Evolutionary conservation across 352 stramenopile genomes (phyloP), one percentile per base, ranked within the genome.

Genomic region (Pythium chondricola): DNA sequence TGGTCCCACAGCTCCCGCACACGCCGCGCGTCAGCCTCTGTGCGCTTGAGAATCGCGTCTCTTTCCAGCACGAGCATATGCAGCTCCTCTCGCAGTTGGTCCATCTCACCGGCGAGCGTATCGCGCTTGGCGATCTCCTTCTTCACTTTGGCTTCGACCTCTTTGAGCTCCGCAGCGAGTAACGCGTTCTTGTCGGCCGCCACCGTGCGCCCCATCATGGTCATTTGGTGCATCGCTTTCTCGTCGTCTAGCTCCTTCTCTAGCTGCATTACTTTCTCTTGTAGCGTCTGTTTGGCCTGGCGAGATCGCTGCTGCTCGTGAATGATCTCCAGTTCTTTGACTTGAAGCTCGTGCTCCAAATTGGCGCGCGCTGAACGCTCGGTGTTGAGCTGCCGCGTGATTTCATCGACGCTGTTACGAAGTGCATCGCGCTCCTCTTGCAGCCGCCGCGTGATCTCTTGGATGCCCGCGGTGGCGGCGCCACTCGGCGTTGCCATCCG

Each of bases 1-100:
- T 90, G 75, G 39, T 84, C 71, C 76, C 78, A 90, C 17, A 93
- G 57, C 47, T 85, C 73, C n/a, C 78, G 63, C 41, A 93, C 68
- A 25, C 78, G 71, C 48, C 70, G 75, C 0, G 81, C 81, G 29
- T 90, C 78, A 13, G 59, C 74, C 55, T 93, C 76, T 11, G 78
- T 93, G 26, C 70, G 63, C 56, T 82, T 63, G 7, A 90, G 61
- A 24, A 90, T 64, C 36, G 78, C 46, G 8, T 87, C 74, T 8
- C 74, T 65, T 37, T 90, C 73, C 11, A 63, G 13, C 38, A 68
- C 59, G 6, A 80, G 36, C 4, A 56, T 48, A 16, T 67, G 71
- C 5, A 66, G 33, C 40, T 90, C 71, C 16, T 83, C 73, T 14
- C 53, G 47, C n/a, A 67, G 40, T n/a, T 71, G 39, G 37, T 82